These are phyloP conservation scores for Tetratostichococcus sp. DNA, from an alignment of 139 green algal species.

Conservation along the genomic window DNA sequence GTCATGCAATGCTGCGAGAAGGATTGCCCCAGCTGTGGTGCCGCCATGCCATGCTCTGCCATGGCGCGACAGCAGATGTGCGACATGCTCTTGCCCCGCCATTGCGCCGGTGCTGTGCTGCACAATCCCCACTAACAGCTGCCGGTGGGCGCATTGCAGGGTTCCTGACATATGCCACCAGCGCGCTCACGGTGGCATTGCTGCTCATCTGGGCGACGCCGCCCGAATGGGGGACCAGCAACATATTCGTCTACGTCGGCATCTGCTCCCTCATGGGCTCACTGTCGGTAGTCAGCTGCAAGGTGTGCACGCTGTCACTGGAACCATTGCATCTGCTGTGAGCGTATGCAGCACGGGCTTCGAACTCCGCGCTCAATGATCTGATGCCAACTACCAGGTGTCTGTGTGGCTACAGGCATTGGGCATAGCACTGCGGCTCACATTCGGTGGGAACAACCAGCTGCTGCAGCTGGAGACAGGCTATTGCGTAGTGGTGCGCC, in stretches of 20 bases:
- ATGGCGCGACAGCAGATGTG: no score
- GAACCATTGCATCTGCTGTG: no score
- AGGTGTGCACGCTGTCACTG: constrained; percentile 57
- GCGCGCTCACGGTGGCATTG: constrained; percentile 46
- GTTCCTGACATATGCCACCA: constrained; percentile 79
- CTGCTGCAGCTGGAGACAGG: constrained; percentile 67
- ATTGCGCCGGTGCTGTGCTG: no score
- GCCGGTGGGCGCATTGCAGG: constrained; percentile 31
- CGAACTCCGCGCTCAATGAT: no score
- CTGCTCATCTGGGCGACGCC: constrained; percentile 63
- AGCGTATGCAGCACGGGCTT: no score
- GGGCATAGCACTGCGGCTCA: constrained; percentile 95
- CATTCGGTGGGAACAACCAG: constrained; percentile 90
- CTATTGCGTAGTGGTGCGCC: constrained; percentile 57
- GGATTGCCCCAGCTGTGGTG: no score
- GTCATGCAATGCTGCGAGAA: not conserved
- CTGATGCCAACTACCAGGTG: no score
- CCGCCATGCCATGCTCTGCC: no score
- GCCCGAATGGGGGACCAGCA: constrained; percentile 57
- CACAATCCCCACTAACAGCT: not conserved
- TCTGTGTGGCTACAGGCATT: constrained; percentile 84
- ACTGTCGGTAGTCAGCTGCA: constrained; percentile 93
- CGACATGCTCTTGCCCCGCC: no score
- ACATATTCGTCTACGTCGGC: constrained; percentile 90
- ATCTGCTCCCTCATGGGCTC: constrained; percentile 94